Base-by-base conservation (phyloP, 2,329 filamentous ascomycete species). In the Cordyceps cateniannulata region DNA sequence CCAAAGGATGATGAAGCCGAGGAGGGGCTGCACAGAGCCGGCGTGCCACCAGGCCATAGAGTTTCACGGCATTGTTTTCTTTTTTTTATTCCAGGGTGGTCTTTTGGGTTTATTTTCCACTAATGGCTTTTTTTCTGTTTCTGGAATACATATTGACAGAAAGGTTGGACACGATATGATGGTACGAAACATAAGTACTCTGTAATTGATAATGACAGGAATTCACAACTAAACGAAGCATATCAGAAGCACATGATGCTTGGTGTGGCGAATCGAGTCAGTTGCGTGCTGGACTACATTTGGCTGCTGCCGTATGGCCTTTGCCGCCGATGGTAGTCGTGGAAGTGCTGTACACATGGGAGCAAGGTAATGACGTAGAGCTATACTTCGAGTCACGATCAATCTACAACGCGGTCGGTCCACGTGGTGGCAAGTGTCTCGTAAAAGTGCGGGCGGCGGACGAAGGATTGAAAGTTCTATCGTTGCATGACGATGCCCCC, bases 151-250 rank as follows among this genome's bases (percentile, higher is more conserved):
- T 38, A 32, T 47, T 22, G 27, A n/a, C 27, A 18, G 32, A 59
- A n/a, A 16, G 18, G 42, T 54, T 60, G 58, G 50, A 55, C 50
- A 60, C 24, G 51, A 32, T 29, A 42, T 48, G 20, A 44, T 49
- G 27, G 50, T 60, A 60, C 50, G 38, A 42, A 54, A 49, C 40
- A 60, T 60, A 32, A 22, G 49, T 60, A 60, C 50, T 22, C 29
- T 48, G 42, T 60, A 60, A 60, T 60, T 49, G 9, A 60, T 60
- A 60, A 60, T 60, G 58, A 60, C 58, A 54, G 50, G 40, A 44
- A 60, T 35, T 48, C 35, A 60, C 35, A 45, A 44, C 3, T 12
- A 27, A 27, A 48, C n/a, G 29, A 38, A n/a, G 18, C 14, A 35
- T 5, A 18, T 38, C 22, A 3, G 42, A 10, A 45, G n/a, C 6